A percentile compares a stretch with the other conserved stretches of the same genome.
Evolutionary conservation across 495 filamentous ascomycete genomes (phyloP).

Genomic region (Wilcoxina mikolae): DNA sequence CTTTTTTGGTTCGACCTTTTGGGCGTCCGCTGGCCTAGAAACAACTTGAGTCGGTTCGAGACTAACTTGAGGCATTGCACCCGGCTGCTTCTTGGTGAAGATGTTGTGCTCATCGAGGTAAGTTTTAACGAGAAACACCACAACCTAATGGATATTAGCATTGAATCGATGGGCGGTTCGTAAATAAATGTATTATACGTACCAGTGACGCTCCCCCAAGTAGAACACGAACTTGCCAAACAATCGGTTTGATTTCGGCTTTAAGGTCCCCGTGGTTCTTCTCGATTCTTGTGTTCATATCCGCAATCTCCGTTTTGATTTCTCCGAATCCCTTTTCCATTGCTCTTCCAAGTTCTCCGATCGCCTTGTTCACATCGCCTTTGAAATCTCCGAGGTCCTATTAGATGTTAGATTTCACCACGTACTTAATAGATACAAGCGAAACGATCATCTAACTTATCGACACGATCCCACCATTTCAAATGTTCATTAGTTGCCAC

Average conservation of each 20-base stretch:
- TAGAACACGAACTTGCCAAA: conserved; percentile 7
- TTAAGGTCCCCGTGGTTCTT: conserved; percentile 3
- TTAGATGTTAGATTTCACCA: conserved; percentile 10
- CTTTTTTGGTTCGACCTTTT: no score
- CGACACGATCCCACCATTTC: conserved; percentile 11
- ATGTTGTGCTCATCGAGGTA: not conserved
- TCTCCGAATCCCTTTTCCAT: conserved; percentile 11
- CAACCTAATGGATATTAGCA: conserved; percentile 9
- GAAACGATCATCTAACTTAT: conserved; percentile 12
- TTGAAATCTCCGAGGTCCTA: conserved; percentile 12
- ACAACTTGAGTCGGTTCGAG: no score
- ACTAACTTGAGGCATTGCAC: not conserved
- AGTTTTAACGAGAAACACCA: conserved; percentile 8
- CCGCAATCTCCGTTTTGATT: not conserved
- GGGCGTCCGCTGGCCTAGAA: no score
- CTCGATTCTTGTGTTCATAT: not conserved
- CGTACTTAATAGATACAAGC: conserved; percentile 14
- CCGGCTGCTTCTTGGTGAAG: not conserved
- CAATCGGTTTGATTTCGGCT: conserved; percentile 4
- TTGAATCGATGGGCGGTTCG: conserved; percentile 4
- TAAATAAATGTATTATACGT: not conserved
- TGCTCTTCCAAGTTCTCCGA: conserved; percentile 12
- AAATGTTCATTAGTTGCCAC: conserved; percentile 11
- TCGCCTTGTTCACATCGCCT: conserved; percentile 8
- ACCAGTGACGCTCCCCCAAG: conserved; percentile 7